These are phyloP conservation scores for Alternaria ventricosa DNA, from an alignment of 2,329 filamentous ascomycete species.

Conservation along the genomic window DNA sequence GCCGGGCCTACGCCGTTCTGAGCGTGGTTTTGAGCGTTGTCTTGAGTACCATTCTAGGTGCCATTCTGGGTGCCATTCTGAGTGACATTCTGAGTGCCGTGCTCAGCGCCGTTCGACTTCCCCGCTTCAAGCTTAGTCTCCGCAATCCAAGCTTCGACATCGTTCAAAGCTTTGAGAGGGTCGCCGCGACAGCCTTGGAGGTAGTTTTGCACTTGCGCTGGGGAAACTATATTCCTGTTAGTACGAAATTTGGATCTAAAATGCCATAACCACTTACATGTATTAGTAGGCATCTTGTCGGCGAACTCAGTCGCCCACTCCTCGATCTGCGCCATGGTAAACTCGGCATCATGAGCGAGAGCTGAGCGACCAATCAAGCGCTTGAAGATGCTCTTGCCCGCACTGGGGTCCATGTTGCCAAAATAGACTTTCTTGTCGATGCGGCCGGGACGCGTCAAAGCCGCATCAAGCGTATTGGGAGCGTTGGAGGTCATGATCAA, in stretches of 20 bases:
- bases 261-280: constrained; percentile 1
- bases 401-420: constrained; percentile 29
- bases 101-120: background rate
- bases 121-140: constrained; percentile 10
- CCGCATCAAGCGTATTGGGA: constrained; percentile 74
- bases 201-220: constrained; percentile 43
- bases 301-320: constrained; percentile 33
- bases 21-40: background rate
- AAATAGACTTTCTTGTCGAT: constrained; percentile 83
- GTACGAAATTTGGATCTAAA: background rate
- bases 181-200: constrained; percentile 38
- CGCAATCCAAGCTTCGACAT: constrained; percentile 29
- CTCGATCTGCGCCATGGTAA: constrained; percentile 29
- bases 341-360: constrained; percentile 22
- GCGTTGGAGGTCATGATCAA: constrained; percentile 84
- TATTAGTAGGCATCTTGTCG: constrained; percentile 32
- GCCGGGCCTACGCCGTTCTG: too few relatives aligned
- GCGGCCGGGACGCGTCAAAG: constrained; percentile 74
- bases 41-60: background rate
- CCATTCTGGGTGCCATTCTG: background rate
- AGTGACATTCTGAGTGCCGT: background rate
- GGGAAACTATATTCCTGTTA: constrained; percentile 20
- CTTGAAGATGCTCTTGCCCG: constrained; percentile 36
- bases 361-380: constrained; percentile 38
- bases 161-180: constrained; percentile 24